A percentile compares a stretch with the other conserved stretches of the same genome.
Conservation (phyloP, 768 basidiomycete genomes). For the Lactifluus volemus region DNA sequence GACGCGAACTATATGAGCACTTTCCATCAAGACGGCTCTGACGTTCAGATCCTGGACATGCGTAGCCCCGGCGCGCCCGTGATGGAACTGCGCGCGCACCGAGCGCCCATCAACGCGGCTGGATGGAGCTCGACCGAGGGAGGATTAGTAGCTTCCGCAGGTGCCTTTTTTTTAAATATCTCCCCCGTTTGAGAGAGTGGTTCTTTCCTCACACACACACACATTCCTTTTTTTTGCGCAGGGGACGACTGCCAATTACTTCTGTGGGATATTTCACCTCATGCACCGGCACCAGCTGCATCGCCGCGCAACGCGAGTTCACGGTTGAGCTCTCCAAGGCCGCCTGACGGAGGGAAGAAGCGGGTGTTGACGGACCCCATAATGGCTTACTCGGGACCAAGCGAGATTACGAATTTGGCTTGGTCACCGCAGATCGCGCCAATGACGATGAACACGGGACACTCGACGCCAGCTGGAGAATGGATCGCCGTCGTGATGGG, state of each 20-base stretch:
- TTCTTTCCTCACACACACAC: neutral
- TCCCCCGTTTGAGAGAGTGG: neutral
- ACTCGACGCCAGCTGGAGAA: conserved; percentile 68
- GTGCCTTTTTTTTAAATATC: conserved; percentile 41
- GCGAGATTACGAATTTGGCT: conserved; percentile 75
- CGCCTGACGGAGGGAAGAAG: conserved; percentile 58
- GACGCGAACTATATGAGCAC: conserved; percentile 96
- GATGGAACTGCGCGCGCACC: conserved; percentile 81
- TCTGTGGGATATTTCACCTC: conserved; percentile 77
- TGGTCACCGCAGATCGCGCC: conserved; percentile 85
- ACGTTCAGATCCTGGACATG: conserved; percentile 94
- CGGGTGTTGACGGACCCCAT: conserved; percentile 64
- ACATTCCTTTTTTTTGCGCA: conserved; percentile 26
- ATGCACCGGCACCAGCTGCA: conserved; percentile 46
- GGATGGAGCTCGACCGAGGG: conserved; percentile 85
- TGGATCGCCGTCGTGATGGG: conserved; percentile 84
- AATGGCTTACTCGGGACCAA: conserved; percentile 73
- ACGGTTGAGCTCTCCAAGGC: conserved; percentile 70
- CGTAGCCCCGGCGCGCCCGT: conserved; percentile 93
- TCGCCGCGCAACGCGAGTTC: conserved; percentile 65
- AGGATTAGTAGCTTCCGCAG: conserved; percentile 80
- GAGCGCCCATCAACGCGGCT: conserved; percentile 73
- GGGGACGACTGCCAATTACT: conserved; percentile 93
- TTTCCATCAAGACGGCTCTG: conserved; percentile 87
- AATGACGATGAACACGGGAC: conserved; percentile 65